phyloP scores from a whole-genome alignment of 345 rosid species.

The Streptanthus diversifolius region DNA sequence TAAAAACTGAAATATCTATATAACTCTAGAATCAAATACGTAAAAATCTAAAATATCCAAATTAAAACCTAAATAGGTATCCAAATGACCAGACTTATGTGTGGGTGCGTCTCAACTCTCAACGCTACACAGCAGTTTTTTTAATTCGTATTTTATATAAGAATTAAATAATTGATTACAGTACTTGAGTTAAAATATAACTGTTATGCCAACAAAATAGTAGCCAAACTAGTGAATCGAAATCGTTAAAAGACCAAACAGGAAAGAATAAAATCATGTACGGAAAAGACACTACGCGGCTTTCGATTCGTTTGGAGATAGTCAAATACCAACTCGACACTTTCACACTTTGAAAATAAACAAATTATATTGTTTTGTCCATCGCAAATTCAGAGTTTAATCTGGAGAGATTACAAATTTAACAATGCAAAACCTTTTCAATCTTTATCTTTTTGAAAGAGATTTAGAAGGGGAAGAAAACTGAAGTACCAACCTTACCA shows the following conservation, averaged over 20 bases:
- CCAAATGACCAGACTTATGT: too few relatives aligned
- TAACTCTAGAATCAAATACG: too few relatives aligned
- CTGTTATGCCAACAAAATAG: background rate
- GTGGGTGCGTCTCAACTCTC: too few relatives aligned
- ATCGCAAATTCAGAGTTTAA: background rate
- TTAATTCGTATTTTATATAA: background rate
- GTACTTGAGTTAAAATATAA: background rate
- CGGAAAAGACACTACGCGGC: background rate
- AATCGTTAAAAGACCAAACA: background rate
- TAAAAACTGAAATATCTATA: too few relatives aligned
- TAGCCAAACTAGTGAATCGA: conserved; percentile 9
- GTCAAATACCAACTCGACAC: conserved; percentile 1
- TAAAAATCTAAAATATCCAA: too few relatives aligned
- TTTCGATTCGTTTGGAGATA: background rate
- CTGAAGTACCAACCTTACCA: background rate
- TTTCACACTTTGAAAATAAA: conserved; percentile 14
- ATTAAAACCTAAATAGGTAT: too few relatives aligned
- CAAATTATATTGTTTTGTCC: background rate
- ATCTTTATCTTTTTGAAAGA: background rate
- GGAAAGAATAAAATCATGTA: background rate
- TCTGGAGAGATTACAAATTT: background rate
- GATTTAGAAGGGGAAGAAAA: background rate
- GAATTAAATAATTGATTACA: background rate
- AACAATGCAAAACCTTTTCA: background rate
- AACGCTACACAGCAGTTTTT: background rate